Percentiles rank a stretch among this genome's conserved stretches.
Conservation (phyloP, 75 land plant genomes). For the Cryptomeria japonica region DNA sequence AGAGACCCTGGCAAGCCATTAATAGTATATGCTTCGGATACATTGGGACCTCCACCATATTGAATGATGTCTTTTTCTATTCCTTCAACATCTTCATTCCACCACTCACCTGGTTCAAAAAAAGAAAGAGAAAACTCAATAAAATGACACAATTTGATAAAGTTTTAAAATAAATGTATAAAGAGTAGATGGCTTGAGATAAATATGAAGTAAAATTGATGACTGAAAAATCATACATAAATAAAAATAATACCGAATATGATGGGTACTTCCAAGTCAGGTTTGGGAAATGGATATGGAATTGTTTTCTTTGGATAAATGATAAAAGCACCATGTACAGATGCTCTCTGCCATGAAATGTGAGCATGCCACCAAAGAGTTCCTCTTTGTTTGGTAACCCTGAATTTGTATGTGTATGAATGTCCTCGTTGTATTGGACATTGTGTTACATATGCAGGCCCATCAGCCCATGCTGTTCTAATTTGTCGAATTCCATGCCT, state of each 20-base stretch:
- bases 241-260: slow-evolving; percentile 15
- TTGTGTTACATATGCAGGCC: slow-evolving; percentile 64
- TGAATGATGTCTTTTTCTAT: slow-evolving; percentile 33
- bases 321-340: slow-evolving; percentile 53
- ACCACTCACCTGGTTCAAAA: slow-evolving; percentile 55
- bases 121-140: too few species aligned
- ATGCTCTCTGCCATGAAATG: slow-evolving; percentile 42
- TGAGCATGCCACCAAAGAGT: slow-evolving; percentile 64
- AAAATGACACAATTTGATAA: too few species aligned
- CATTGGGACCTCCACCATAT: slow-evolving; percentile 52
- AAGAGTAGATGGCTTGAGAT: too few species aligned
- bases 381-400: slow-evolving; percentile 41
- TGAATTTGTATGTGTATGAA: slow-evolving; percentile 41
- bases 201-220: too few species aligned
- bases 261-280: slow-evolving; percentile 15
- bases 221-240: background rate
- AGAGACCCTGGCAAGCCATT: slow-evolving; percentile 44
- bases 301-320: slow-evolving; percentile 30
- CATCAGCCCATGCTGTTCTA: slow-evolving; percentile 59
- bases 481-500: slow-evolving; percentile 68
- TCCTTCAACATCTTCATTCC: slow-evolving; percentile 43
- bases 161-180: too few species aligned
- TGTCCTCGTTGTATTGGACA: slow-evolving; percentile 51
- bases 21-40: slow-evolving; percentile 62
- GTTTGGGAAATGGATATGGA: slow-evolving; percentile 15